Evolutionary conservation across 2,329 filamentous ascomycete genomes (phyloP).

Genomic region (Xylariaceae sp.): DNA sequence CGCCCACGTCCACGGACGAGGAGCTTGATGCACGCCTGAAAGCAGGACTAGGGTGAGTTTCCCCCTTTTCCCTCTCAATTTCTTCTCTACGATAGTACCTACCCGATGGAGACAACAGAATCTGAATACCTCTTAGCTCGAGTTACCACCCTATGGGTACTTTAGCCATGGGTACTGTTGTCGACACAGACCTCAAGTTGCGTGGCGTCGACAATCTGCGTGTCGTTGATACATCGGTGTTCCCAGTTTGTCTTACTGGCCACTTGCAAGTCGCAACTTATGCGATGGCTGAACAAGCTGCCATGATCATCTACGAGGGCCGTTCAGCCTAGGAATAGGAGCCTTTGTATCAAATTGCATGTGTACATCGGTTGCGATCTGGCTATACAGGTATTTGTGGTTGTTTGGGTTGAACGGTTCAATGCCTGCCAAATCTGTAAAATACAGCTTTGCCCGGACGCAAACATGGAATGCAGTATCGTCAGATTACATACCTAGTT

Average conservation of each 20-base stretch:
- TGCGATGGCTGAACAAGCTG: constrained; percentile 34
- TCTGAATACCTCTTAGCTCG: neutral
- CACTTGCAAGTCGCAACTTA: constrained; percentile 32
- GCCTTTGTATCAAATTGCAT: too few relatives aligned
- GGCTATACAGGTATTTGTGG: too few relatives aligned
- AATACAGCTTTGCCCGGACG: too few relatives aligned
- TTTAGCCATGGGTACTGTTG: constrained; percentile 19
- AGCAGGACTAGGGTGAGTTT: constrained; percentile 10
- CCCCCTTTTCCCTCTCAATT: neutral
- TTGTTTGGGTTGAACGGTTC: too few relatives aligned
- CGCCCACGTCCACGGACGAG: constrained; percentile 10
- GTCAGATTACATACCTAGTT: too few relatives aligned
- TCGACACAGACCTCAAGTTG: constrained; percentile 21
- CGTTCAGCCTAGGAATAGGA: neutral
- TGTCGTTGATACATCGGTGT: constrained; percentile 33
- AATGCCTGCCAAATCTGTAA: too few relatives aligned
- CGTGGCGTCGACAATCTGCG: constrained; percentile 17
- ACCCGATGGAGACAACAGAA: neutral
- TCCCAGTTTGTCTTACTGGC: constrained; percentile 29
- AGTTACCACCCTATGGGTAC: constrained; percentile 1
- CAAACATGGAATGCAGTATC: too few relatives aligned
- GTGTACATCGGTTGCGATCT: too few relatives aligned
- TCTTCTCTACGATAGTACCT: neutral
- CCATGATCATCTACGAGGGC: constrained; percentile 20
- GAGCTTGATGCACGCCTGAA: constrained; percentile 14